A percentile compares a stretch with the other conserved stretches of the same genome.
These are phyloP conservation scores for Colletotrichum plurivorum DNA, from an alignment of 2,329 filamentous ascomycete genomes.

Conservation along the genomic window DNA sequence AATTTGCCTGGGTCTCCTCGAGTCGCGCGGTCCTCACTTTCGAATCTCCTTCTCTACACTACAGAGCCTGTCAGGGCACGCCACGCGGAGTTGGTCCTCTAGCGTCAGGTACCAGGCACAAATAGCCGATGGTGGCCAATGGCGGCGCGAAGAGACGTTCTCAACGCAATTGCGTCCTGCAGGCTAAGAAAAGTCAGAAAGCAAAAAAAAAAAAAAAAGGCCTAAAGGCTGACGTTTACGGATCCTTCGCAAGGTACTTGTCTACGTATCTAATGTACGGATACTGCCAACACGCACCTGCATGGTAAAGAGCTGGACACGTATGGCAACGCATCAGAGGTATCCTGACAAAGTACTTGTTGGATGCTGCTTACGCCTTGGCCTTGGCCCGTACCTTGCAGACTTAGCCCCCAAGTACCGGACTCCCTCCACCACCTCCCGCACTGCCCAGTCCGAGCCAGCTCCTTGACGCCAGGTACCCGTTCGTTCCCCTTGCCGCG, in stretches of 20 bases:
- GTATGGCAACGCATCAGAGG: too few species aligned
- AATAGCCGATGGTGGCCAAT: constrained; percentile 50
- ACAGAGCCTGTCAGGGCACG: constrained; percentile 52
- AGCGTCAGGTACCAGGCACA: constrained; percentile 59
- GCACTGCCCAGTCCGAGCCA: constrained; percentile 28
- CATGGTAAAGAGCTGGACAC: not conserved
- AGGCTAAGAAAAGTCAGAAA: constrained; percentile 24
- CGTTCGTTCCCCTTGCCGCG: constrained; percentile 28
- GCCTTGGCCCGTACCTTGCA: not conserved
- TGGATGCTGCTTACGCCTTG: not conserved
- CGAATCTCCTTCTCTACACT: constrained; percentile 10
- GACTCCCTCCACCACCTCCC: constrained; percentile 26
- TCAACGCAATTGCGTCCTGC: constrained; percentile 26
- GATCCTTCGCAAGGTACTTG: not conserved
- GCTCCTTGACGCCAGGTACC: constrained; percentile 32
- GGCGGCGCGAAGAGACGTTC: constrained; percentile 21
- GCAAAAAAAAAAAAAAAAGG: constrained; percentile 19
- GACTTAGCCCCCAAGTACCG: constrained; percentile 7
- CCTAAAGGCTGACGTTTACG: constrained; percentile 29
- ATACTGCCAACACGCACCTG: constrained; percentile 22
- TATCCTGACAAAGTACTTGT: not conserved
- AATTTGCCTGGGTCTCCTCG: constrained; percentile 27
- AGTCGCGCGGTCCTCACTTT: constrained; percentile 2
- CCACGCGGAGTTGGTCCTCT: constrained; percentile 51
- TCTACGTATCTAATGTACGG: too few species aligned